Evolutionary conservation across 805 yeast genomes (phyloP), one percentile per base, ranked within the genome.

Genomic region (Deakozyma indianensis): DNA sequence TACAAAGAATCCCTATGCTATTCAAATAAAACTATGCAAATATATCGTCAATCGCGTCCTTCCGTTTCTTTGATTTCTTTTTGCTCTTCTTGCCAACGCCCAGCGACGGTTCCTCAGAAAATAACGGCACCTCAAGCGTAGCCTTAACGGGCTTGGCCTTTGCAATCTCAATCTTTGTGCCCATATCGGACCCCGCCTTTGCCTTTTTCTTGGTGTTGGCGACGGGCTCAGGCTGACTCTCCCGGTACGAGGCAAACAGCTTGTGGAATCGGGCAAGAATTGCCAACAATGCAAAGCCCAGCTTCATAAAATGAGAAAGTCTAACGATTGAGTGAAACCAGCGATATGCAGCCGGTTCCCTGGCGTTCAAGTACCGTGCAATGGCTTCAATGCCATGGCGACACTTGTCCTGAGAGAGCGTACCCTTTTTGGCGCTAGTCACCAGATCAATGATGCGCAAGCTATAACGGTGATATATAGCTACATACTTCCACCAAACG

Each of bases 401-500:
- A 47, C 43, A 18, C 27, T 27, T 3, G 27, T 20, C 15, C 35
- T 40, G 44, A 38, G 24, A 3, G 35, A 23, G 16, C 29, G 9
- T 23, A 3, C 47, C 47, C 21, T 3, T 11, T 15, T 35, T 43
- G 41, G 18, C 43, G 21, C 15, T 15, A 16, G 43, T 45, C 23
- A 53, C 46, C 25, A 57, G 29, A 41, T 59, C 56, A 2, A 45
- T 18, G 15, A 53, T 45, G 22, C 56, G 65, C 35, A n/a, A 11
- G 16, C 18, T 32, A 32, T 32, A 32, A 7, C 94, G 69, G 52
- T 81, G 83, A 23, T 85, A 54, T 7, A 78, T 70, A 49, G 77
- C 71, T 35, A 87, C 63, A 48, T 74, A 70, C 48, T 66, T 71
- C 90, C 95, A 87, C 95, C 96, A 87, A 5, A 57, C 55, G 24